A percentile compares a stretch with the other conserved stretches of the same genome.
Evolutionary conservation across 1,284 basidiomycete species (phyloP).

Genomic region (Austroboletus niveus): DNA sequence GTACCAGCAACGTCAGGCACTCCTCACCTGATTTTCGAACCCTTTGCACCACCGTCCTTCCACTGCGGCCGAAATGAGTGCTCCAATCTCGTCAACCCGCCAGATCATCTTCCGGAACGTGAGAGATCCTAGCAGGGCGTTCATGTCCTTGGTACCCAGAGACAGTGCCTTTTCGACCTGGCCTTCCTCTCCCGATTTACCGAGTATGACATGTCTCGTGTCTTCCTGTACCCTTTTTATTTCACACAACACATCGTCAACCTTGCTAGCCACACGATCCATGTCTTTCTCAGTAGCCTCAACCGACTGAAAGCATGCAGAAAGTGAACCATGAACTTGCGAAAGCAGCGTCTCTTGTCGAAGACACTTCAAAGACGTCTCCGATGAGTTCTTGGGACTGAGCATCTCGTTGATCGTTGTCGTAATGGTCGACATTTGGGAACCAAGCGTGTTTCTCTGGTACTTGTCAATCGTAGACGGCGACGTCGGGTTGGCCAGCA

Average conservation of each 20-base stretch:
- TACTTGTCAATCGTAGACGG: slow-evolving; percentile 55
- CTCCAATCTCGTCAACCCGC: slow-evolving; percentile 71
- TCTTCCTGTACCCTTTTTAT: slow-evolving; percentile 36
- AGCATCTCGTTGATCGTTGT: slow-evolving; percentile 40
- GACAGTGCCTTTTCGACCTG: slow-evolving; percentile 46
- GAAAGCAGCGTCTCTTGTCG: slow-evolving; percentile 32
- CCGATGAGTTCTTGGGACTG: neutral
- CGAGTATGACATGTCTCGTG: slow-evolving; percentile 38
- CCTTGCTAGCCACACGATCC: slow-evolving; percentile 25
- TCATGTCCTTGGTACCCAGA: slow-evolving; percentile 49
- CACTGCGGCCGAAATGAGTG: slow-evolving; percentile 53
- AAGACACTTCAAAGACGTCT: slow-evolving; percentile 14
- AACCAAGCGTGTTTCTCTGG: slow-evolving; percentile 59
- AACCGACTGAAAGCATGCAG: slow-evolving; percentile 33
- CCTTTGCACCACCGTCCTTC: slow-evolving; percentile 60
- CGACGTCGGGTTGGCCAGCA: slow-evolving; percentile 47
- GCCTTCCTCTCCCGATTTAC: slow-evolving; percentile 39
- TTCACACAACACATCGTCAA: slow-evolving; percentile 34
- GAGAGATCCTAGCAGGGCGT: slow-evolving; percentile 50
- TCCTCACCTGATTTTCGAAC: slow-evolving; percentile 62
- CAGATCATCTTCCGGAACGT: slow-evolving; percentile 68
- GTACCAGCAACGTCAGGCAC: neutral
- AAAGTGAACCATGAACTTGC: slow-evolving; percentile 37
- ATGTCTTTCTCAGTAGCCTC: slow-evolving; percentile 29
- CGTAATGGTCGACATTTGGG: slow-evolving; percentile 51